These are phyloP conservation scores for Nicotiana benthamiana DNA, from an alignment of 257 asterid genomes.

Conservation along the genomic window DNA sequence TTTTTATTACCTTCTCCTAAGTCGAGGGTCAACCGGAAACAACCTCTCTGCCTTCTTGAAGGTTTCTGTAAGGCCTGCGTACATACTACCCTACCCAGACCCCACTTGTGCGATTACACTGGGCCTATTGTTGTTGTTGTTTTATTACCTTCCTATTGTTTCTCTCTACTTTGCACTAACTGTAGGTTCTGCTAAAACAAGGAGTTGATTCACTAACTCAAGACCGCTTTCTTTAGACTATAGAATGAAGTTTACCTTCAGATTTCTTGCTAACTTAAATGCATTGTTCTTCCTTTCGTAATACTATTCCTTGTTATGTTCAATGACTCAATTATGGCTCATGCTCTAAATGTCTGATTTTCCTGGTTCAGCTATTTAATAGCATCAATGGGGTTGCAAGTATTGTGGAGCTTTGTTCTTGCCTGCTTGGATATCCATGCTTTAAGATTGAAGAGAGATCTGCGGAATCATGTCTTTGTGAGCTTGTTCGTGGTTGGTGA, in stretches of 20 bases:
- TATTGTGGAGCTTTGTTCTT: constrained; percentile 86
- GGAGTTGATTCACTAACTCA: too few species aligned
- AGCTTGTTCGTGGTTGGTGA: constrained; percentile 85
- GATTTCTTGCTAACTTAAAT: constrained; percentile 9
- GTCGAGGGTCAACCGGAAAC: too few species aligned
- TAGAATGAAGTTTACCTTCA: not conserved
- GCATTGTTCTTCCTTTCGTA: not conserved
- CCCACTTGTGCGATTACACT: too few species aligned
- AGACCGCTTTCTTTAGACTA: too few species aligned
- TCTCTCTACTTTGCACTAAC: too few species aligned
- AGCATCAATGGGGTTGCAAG: constrained; percentile 95
- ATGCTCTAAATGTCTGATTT: not conserved
- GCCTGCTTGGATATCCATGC: constrained; percentile 82
- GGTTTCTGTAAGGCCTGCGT: too few species aligned
- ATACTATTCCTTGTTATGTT: not conserved
- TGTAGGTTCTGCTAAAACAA: too few species aligned
- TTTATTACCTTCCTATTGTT: too few species aligned
- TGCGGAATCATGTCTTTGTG: constrained; percentile 51
- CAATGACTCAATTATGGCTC: not conserved
- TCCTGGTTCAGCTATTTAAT: constrained; percentile 64
- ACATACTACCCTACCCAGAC: too few species aligned
- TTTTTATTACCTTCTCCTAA: too few species aligned
- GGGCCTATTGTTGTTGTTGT: too few species aligned
- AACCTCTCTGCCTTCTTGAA: too few species aligned
- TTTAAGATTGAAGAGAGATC: constrained; percentile 68